Base-by-base conservation (phyloP, 164 flowering plant genomes). In the Dillenia suffruticosa region DNA sequence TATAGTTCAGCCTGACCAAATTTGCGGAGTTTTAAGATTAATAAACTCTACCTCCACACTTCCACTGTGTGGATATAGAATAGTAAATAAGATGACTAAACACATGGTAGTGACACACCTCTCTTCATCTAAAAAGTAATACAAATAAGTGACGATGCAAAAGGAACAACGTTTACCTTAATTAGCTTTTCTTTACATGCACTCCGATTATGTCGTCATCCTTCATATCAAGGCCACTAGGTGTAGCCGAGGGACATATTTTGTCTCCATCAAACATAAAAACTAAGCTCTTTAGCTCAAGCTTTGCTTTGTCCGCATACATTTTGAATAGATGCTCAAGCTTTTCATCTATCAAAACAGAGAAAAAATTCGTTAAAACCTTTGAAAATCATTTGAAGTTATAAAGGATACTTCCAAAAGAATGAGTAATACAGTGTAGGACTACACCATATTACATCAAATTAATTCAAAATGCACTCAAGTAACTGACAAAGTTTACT, bases 261-360 rank as follows among this genome's bases (percentile, higher is more conserved):
- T 84, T 88, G 57, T 90, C 97, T 53, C 99, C 99, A 66, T 95
- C 99, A 70, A 95, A 95, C 59, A 57, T 46, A 62, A 95, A 95
- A 10, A 76, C 88, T 57, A 95, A 67, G 40, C 60, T 83, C 51
- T 75, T 53, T 14, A 71, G 13, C 44, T 79, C 82, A 63, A 74
- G 63, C 69, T 85, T 80, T 8, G 59, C 68, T 76, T 80, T 88
- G 44, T 81, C 86, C 0, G 97, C 92, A 65, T 92, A 95, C 75
- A 71, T 67, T 61, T 85, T 88, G 78, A 95, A 85, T 44, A 95
- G 71, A 63, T 79, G 73, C 68, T 89, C 99, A 73, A 95, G 79
- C 68, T 78, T 92, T 50, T 95, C 99, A 78, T 89, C 97, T 90
- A 65, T 47, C n/a, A 49, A 49, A 55, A 54, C 40, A 48, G 13